Percentiles rank a stretch among this genome's conserved stretches.
These are phyloP conservation scores for Eremothecium gossypii DNA, from an alignment of 1,139 yeast species.

Conservation along the genomic window DNA sequence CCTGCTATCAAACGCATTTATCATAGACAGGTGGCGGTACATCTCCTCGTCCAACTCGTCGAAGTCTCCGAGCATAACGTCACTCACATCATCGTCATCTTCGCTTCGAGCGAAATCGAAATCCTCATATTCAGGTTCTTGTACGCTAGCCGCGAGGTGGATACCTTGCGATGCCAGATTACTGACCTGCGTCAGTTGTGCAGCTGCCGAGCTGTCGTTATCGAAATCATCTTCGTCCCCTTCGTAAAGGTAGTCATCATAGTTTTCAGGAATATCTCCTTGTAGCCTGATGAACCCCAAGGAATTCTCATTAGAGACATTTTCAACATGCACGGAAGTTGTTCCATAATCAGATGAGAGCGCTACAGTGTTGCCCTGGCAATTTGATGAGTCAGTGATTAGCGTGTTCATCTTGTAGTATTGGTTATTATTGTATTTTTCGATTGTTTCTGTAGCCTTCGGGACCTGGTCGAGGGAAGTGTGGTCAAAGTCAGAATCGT, in stretches of 20 bases:
- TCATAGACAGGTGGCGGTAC: conserved; percentile 18
- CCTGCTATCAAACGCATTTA: background rate
- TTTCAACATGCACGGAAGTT: background rate
- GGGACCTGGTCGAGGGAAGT: background rate
- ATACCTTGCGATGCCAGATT: background rate
- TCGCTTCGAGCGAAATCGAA: conserved; percentile 9
- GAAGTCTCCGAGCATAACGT: conserved; percentile 23
- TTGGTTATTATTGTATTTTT: conserved; percentile 16
- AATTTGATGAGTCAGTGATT: background rate
- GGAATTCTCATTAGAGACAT: conserved; percentile 5
- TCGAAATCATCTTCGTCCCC: conserved; percentile 4
- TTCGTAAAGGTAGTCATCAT: conserved; percentile 11
- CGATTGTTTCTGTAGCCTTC: conserved; percentile 12
- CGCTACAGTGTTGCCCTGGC: background rate
- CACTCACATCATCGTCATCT: conserved; percentile 24
- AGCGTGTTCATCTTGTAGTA: conserved; percentile 12
- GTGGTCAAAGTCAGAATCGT: background rate
- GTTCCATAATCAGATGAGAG: background rate
- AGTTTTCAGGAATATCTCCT: conserved; percentile 4
- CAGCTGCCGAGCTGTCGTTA: background rate
- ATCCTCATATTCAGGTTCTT: conserved; percentile 6
- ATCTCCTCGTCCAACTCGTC: conserved; percentile 28
- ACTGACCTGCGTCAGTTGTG: background rate
- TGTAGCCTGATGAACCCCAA: conserved; percentile 6
- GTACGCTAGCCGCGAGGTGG: background rate